Percentiles rank a stretch among this genome's conserved stretches.
Evolutionary conservation across 495 filamentous ascomycete genomes (phyloP).

Genomic region (Talaromyces proteolyticus): DNA sequence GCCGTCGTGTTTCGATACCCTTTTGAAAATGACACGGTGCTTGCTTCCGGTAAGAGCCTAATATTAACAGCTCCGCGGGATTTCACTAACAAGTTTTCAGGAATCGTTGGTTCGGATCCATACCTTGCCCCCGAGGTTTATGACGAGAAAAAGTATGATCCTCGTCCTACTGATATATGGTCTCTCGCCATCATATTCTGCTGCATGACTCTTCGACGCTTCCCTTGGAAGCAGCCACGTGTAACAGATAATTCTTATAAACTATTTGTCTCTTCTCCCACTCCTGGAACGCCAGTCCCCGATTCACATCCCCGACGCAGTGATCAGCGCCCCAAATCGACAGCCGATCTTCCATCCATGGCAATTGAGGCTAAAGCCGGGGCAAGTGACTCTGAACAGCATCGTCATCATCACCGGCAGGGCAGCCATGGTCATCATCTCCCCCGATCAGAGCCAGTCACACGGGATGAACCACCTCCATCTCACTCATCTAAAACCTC

Average conservation of each 20-base stretch:
- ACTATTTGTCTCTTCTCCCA: constrained; percentile 77
- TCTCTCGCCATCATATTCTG: constrained; percentile 98
- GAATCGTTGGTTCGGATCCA: constrained; percentile 95
- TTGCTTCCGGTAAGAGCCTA: constrained; percentile 67
- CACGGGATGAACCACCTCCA: constrained; percentile 5
- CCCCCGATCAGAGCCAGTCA: constrained; percentile 6
- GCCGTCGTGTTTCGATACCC: constrained; percentile 96
- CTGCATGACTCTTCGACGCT: constrained; percentile 94
- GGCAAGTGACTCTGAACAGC: constrained; percentile 5
- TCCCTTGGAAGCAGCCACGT: constrained; percentile 95
- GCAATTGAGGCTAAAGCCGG: not conserved
- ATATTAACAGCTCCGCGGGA: not conserved
- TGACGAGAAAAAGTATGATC: constrained; percentile 90
- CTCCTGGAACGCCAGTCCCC: constrained; percentile 39
- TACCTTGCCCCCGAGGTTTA: constrained; percentile 98
- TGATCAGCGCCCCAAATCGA: constrained; percentile 29
- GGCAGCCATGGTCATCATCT: constrained; percentile 1
- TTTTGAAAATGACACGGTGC: constrained; percentile 87
- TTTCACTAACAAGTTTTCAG: constrained; percentile 36
- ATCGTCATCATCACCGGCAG: constrained; percentile 22
- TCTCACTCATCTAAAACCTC: not conserved
- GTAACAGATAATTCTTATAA: constrained; percentile 91
- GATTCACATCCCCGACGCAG: constrained; percentile 37
- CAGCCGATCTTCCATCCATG: constrained; percentile 25
- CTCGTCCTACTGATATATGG: constrained; percentile 93